Percentiles rank a stretch among this genome's conserved stretches.
phyloP scores from a whole-genome alignment of 83 land plant genomes.

The Diphasiastrum complanatum region DNA sequence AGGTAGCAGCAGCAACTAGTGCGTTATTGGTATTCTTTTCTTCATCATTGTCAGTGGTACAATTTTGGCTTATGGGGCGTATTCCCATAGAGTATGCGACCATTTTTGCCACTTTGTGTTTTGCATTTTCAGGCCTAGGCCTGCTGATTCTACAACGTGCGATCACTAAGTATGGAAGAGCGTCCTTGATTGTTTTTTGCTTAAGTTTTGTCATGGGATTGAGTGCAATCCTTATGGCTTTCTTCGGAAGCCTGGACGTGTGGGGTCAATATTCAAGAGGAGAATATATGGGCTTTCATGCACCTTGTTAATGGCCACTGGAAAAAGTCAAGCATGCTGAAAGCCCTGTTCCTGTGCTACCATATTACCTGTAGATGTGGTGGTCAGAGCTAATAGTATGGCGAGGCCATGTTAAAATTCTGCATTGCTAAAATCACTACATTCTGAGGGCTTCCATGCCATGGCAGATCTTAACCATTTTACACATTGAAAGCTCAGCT shows the following conservation, averaged over 20 bases:
- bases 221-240: constrained; percentile 52
- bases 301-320: constrained; percentile 41
- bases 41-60: constrained; percentile 71
- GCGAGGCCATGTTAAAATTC: too few relatives aligned
- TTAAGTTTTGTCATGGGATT: constrained; percentile 65
- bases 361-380: too few relatives aligned
- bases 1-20: constrained; percentile 56
- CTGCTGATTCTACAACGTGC: constrained; percentile 47
- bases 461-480: too few relatives aligned
- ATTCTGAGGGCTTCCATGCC: too few relatives aligned
- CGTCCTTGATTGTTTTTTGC: constrained; percentile 63
- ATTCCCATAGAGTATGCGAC: constrained; percentile 43
- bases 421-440: too few relatives aligned
- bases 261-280: constrained; percentile 33
- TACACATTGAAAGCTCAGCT: too few relatives aligned
- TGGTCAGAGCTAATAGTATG: too few relatives aligned
- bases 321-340: too few relatives aligned
- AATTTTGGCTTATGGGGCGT: constrained; percentile 69
- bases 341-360: too few relatives aligned
- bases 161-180: constrained; percentile 46
- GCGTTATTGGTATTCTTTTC: constrained; percentile 84
- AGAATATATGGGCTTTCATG: constrained; percentile 41
- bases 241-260: constrained; percentile 39
- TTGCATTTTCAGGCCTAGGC: constrained; percentile 54
- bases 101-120: constrained; percentile 45